Percentiles rank a stretch among this genome's conserved stretches.
These are phyloP conservation scores for Phytophthora gonapodyides DNA, from an alignment of 352 stramenopile species.

Conservation along the genomic window DNA sequence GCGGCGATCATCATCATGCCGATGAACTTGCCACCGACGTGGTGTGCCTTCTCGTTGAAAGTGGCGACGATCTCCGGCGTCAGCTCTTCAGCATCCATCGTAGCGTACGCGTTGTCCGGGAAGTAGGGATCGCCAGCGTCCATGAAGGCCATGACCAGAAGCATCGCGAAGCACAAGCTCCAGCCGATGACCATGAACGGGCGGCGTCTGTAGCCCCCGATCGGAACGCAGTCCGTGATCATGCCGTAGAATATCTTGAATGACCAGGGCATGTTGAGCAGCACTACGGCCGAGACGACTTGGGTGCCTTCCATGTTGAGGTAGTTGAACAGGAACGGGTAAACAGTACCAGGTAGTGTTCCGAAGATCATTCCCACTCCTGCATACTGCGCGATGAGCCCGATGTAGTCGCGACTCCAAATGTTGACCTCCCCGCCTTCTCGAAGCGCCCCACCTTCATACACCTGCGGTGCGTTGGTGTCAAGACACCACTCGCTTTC, in stretches of 20 bases:
- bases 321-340: slow-evolving; percentile 53
- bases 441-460: slow-evolving; percentile 26
- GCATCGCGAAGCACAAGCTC: slow-evolving; percentile 40
- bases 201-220: slow-evolving; percentile 53
- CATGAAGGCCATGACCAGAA: slow-evolving; percentile 46
- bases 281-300: slow-evolving; percentile 38
- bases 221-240: slow-evolving; percentile 51
- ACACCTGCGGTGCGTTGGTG: slow-evolving; percentile 21
- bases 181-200: slow-evolving; percentile 63
- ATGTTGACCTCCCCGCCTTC: slow-evolving; percentile 32
- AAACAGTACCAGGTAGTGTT: slow-evolving; percentile 44
- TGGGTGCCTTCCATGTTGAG: slow-evolving; percentile 51
- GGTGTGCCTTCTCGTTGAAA: slow-evolving; percentile 36
- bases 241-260: slow-evolving; percentile 63
- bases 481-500: slow-evolving; percentile 24
- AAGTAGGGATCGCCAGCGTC: slow-evolving; percentile 52
- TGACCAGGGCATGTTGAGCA: slow-evolving; percentile 54
- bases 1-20: slow-evolving; percentile 51
- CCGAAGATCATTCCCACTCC: slow-evolving; percentile 48
- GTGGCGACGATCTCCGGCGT: slow-evolving; percentile 29
- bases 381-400: slow-evolving; percentile 46
- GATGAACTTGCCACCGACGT: slow-evolving; percentile 44
- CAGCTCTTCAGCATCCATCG: slow-evolving; percentile 25
- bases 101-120: slow-evolving; percentile 28
- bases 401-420: slow-evolving; percentile 45